phyloP scores from a whole-genome alignment of 257 asterid genomes.

The Paulownia fortunei region DNA sequence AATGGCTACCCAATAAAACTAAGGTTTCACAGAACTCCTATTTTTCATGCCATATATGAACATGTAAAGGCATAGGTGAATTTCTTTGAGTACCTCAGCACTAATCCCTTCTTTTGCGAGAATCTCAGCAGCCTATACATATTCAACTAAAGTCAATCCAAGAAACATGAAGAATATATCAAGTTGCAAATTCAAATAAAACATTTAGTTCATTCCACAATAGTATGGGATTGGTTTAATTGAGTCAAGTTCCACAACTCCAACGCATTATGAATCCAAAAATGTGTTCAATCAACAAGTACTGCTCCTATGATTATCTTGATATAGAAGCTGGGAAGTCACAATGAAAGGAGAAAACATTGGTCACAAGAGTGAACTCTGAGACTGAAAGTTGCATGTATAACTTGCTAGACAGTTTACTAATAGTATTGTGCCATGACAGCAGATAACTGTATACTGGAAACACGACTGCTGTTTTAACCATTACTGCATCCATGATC shows the following conservation, averaged over 20 bases:
- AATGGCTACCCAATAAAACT: background rate
- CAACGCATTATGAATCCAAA: background rate
- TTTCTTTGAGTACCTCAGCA: conserved; percentile 68
- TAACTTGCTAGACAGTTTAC: background rate
- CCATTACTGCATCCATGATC: background rate
- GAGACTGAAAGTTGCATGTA: background rate
- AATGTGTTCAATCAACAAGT: background rate
- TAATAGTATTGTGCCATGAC: background rate
- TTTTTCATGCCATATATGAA: background rate
- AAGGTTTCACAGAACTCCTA: conserved; percentile 1
- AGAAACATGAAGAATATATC: conserved; percentile 22
- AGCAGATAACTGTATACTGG: background rate
- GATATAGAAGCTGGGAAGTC: background rate
- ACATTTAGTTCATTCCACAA: background rate
- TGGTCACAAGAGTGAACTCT: background rate
- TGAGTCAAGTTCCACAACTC: background rate
- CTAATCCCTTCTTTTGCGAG: conserved; percentile 82
- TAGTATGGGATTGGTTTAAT: background rate
- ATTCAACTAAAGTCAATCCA: conserved; percentile 21
- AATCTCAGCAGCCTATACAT: conserved; percentile 80
- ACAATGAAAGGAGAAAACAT: background rate
- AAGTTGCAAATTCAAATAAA: background rate
- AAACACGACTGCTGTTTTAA: background rate
- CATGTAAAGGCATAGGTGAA: background rate
- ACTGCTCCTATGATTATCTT: background rate